Base-by-base conservation (phyloP, 2,329 filamentous ascomycete genomes). In the Phoma sp. region DNA sequence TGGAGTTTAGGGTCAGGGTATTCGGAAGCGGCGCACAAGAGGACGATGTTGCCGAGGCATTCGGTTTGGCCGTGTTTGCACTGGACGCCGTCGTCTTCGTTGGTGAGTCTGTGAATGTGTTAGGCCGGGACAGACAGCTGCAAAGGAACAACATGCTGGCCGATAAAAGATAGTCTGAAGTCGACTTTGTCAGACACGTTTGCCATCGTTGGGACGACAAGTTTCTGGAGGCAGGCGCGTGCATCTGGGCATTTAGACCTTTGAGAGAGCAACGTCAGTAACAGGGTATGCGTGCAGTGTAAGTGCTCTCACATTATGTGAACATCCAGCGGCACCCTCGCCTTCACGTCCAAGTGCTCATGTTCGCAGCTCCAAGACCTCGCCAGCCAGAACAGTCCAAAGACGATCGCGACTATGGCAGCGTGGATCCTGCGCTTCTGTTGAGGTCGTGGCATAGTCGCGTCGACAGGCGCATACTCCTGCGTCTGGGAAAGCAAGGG, bases 21-120 rank as follows among this genome's bases (percentile, higher is more conserved):
- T 29, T 95, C 83, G 60, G 89, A 82, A 55, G 88, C 88, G 31
- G 93, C 93, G 78, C 95, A 99, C 44, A 99, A 88, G 74, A 96
- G 89, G 75, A 99, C 82, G 73, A 96, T 96, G 78, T 99, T 92
- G 58, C 95, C 95, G 68, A 98, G 85, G 75, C 91, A 99, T 78
- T 99, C 95, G 37, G 83, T 83, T 5, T 92, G 90, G 7, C 95
- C 95, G 74, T 99, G 95, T 78, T 83, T 94, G 80, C 95, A 99
- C 31, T 86, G 81, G 56, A 98, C 88, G 50, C 92, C 93, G 66
- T 93, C 91, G 67, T 95, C 89, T 59, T 88, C 82, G 45, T 90
- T 87, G 40, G 81, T 77, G 78, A 88, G 67, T 76, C 89, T 83
- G 48, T 5, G 17, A 17, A 1, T 12, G 4, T 22, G 37, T 54